phyloP scores from a whole-genome alignment of 2,329 filamentous ascomycete species.

The Rhinocladiella similis region DNA sequence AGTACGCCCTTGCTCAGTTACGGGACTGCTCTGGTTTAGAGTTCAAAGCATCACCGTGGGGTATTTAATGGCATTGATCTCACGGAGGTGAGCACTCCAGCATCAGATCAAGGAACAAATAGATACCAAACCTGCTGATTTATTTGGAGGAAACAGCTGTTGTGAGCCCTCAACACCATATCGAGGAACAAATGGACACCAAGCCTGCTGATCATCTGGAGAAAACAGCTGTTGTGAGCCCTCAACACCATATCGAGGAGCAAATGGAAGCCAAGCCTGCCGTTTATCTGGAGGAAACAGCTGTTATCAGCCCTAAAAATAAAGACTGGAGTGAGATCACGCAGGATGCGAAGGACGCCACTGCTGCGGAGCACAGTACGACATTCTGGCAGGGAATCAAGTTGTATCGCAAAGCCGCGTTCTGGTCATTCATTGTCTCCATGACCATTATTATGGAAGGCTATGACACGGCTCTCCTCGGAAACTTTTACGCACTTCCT shows the following conservation, averaged over 20 bases:
- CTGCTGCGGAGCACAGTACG: background rate
- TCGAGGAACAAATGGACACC: background rate
- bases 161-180: background rate
- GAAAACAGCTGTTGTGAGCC: background rate
- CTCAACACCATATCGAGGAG: background rate
- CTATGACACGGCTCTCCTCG: constrained; percentile 78
- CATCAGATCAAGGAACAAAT: background rate
- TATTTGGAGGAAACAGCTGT: background rate
- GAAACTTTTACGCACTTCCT: constrained; percentile 67
- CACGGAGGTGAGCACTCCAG: background rate
- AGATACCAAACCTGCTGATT: background rate
- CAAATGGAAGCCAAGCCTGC: background rate
- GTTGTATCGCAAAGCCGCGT: constrained; percentile 73
- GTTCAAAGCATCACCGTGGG: no score
- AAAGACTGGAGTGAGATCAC: background rate
- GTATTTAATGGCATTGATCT: no score
- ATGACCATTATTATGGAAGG: constrained; percentile 90
- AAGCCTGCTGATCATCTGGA: background rate
- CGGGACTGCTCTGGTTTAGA: no score
- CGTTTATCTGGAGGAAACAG: background rate
- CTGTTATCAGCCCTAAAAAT: background rate
- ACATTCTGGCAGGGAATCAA: constrained; percentile 62
- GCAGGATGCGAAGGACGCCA: constrained; percentile 1
- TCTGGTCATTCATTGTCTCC: constrained; percentile 79
- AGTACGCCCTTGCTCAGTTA: no score